Evolutionary conservation across 2,329 filamentous ascomycete species (phyloP), one percentile per base, ranked within the genome.

Genomic region (Sporothrix pallida): DNA sequence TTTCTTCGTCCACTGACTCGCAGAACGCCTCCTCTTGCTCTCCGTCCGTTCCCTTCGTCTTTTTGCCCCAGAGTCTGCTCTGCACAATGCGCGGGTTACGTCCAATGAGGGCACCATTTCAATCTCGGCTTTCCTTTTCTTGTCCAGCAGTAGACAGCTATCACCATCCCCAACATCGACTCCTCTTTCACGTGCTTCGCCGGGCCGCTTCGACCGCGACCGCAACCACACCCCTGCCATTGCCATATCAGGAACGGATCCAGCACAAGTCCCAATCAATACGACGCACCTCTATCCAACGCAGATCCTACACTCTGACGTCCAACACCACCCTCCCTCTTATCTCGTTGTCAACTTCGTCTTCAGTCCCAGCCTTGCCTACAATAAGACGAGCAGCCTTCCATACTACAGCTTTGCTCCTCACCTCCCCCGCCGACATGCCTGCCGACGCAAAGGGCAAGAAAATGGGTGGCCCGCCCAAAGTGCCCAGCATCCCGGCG

Each of bases 401-500:
- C 2, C 62, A 67, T 9, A 17, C 17, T 1, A 48, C 62, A 15
- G n/a, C 50, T 20, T 44, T 37, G n/a, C 13, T 2, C 12, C 52
- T 13, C 12, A 1, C 12, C 26, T 15, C 31, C 37, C 44, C 15
- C n/a, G 52, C 31, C 50, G 67, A 54, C 10, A 69, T 73, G 72
- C 44, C 48, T 10, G 46, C 44, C 23, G 31, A 52, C 44, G 26
- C 26, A 13, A 50, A 70, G 42, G 17, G 23, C 20, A 42, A 13
- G 15, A 37, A 46, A 31, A 71, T 26, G 23, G 54, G 44, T 5
- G 44, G 37, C 26, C 42, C 65, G 17, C 23, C 31, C 58, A 73
- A 63, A 58, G n/a, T 65, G 9, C 72, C 72, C 0, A 70, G 71
- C 23, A 56, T 75, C 1, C 56, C 76, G n/a, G 71, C 73, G 2